These are phyloP conservation scores for Anethum foeniculum DNA, from an alignment of 140 eudicot species.

Conservation along the genomic window DNA sequence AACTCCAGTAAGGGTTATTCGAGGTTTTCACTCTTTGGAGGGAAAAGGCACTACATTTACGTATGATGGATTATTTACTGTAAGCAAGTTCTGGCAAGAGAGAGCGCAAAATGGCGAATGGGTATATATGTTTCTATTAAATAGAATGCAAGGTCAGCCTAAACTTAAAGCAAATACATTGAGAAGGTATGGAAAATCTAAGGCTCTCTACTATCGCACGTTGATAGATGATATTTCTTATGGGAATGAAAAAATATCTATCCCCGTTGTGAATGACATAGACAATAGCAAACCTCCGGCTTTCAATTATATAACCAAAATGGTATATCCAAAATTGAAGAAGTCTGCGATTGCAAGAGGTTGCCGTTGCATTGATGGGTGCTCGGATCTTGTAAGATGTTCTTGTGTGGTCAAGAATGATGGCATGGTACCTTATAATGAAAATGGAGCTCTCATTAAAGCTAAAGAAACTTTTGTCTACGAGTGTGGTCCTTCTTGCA, in stretches of 20 bases:
- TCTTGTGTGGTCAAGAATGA: constrained; percentile 29
- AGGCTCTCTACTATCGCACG: neutral
- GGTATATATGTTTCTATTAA: constrained; percentile 32
- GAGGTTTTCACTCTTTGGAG: constrained; percentile 9
- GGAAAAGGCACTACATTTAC: constrained; percentile 17
- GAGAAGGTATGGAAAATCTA: constrained; percentile 24
- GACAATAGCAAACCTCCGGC: constrained; percentile 6
- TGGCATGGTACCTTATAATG: constrained; percentile 31
- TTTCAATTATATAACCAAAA: constrained; percentile 8
- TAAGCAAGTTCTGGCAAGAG: constrained; percentile 16
- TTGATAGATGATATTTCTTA: constrained; percentile 8
- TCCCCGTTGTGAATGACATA: constrained; percentile 6
- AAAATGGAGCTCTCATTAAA: constrained; percentile 19
- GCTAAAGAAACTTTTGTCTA: constrained; percentile 22
- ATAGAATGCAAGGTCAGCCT: constrained; percentile 32
- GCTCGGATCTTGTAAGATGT: constrained; percentile 24
- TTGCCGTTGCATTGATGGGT: constrained; percentile 32
- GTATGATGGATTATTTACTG: constrained; percentile 44
- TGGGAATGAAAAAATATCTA: constrained; percentile 6
- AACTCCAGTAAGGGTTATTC: constrained; percentile 43
- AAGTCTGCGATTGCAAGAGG: constrained; percentile 7
- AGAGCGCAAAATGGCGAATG: constrained; percentile 21
- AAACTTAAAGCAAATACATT: constrained; percentile 18
- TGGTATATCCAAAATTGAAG: constrained; percentile 26
- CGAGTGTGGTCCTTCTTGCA: constrained; percentile 46